Conservation (phyloP, 2,329 filamentous ascomycete genomes). For the Pseudogymnoascus sp. region DNA sequence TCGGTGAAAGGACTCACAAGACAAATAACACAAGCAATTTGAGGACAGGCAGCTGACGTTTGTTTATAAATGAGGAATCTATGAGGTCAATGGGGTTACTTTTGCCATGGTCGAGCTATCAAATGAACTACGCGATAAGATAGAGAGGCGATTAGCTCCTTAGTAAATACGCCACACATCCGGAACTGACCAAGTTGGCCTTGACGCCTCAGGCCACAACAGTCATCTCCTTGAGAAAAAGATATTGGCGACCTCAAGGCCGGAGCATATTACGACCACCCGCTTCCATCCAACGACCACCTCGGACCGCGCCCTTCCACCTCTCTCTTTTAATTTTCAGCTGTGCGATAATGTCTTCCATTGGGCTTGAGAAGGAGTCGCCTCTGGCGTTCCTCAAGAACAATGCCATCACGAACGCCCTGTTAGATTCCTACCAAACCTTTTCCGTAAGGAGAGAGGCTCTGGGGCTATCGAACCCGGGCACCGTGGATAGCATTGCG, state of each 20-base stretch:
- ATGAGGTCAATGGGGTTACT: slow-evolving; percentile 5
- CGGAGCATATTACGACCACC: slow-evolving; percentile 3
- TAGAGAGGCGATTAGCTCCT: neutral
- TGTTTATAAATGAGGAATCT: slow-evolving; percentile 4
- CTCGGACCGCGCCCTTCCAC: slow-evolving; percentile 6
- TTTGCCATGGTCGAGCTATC: slow-evolving; percentile 1
- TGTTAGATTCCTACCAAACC: slow-evolving; percentile 71
- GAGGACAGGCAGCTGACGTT: neutral
- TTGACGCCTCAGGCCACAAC: neutral
- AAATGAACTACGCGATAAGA: slow-evolving; percentile 3
- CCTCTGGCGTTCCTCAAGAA: slow-evolving; percentile 61
- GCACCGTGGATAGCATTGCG: slow-evolving; percentile 81
- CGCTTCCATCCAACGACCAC: neutral
- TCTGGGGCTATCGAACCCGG: slow-evolving; percentile 85
- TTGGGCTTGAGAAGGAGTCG: slow-evolving; percentile 34
- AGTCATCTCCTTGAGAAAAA: slow-evolving; percentile 10
- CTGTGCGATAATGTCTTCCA: slow-evolving; percentile 22
- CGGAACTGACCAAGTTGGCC: neutral
- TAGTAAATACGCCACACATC: neutral
- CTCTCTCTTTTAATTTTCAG: slow-evolving; percentile 2
- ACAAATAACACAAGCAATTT: neutral
- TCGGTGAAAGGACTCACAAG: neutral
- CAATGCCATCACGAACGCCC: slow-evolving; percentile 62
- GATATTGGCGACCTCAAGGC: slow-evolving; percentile 9
- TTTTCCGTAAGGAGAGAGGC: slow-evolving; percentile 82